Conservation (phyloP, 1,284 basidiomycete species). For the Tylopilus sp. region DNA sequence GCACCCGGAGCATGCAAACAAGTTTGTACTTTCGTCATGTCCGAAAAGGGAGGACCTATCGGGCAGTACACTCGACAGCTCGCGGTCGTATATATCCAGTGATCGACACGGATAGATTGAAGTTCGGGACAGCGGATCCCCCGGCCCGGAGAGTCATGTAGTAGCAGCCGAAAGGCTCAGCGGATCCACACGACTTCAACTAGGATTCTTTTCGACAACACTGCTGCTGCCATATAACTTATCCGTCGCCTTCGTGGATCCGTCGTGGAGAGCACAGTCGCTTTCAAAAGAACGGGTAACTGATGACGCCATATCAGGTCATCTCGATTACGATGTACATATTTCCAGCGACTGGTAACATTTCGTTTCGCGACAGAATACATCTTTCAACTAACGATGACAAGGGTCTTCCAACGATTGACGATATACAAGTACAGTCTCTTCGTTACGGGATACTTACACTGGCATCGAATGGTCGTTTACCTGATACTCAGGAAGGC, state of each 20-base stretch:
- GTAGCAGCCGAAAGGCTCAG: too few relatives aligned
- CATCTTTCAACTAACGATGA: not conserved
- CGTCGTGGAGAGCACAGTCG: not conserved
- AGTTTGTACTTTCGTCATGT: too few relatives aligned
- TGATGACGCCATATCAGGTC: too few relatives aligned
- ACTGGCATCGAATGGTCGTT: slow-evolving; percentile 4
- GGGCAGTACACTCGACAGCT: too few relatives aligned
- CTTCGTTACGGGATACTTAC: slow-evolving; percentile 12
- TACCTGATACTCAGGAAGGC: not conserved
- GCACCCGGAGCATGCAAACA: too few relatives aligned
- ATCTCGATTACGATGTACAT: too few relatives aligned
- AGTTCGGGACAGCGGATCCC: not conserved
- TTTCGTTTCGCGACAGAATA: not conserved
- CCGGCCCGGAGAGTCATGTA: not conserved
- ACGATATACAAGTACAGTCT: slow-evolving; percentile 24
- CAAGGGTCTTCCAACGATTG: not conserved
- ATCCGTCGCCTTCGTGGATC: not conserved
- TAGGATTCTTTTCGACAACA: too few relatives aligned
- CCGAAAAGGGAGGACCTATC: too few relatives aligned
- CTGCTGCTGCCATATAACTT: too few relatives aligned
- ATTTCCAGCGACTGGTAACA: not conserved
- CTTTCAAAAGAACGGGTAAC: too few relatives aligned
- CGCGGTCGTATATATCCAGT: not conserved
- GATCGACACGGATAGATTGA: not conserved
- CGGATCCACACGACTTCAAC: not conserved